phyloP scores from a whole-genome alignment of 2,329 filamentous ascomycete species.

The Blumeria hordei region DNA sequence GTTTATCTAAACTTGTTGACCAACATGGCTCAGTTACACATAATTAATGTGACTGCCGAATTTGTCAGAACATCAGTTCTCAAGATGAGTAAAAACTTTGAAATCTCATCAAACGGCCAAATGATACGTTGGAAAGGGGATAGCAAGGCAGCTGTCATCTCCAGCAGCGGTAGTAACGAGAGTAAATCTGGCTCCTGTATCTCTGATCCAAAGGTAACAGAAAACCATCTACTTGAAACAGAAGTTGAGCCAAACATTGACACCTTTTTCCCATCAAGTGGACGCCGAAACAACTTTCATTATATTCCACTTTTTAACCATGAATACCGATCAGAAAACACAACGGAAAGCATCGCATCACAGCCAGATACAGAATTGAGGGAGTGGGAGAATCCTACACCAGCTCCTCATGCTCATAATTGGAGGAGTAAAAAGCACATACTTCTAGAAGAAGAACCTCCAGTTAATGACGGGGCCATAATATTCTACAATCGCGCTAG shows the following conservation, averaged over 20 bases:
- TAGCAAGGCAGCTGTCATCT: slow-evolving; percentile 35
- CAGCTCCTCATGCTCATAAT: background rate
- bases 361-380: slow-evolving; percentile 1
- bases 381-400: background rate
- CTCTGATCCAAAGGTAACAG: background rate
- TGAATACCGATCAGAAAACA: slow-evolving; percentile 21
- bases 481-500: slow-evolving; percentile 63
- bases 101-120: slow-evolving; percentile 51
- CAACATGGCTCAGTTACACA: slow-evolving; percentile 66
- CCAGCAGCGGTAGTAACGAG: slow-evolving; percentile 29
- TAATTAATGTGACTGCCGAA: slow-evolving; percentile 55
- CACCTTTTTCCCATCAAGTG: too few relatives aligned
- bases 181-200: too few relatives aligned
- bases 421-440: background rate
- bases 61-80: slow-evolving; percentile 51
- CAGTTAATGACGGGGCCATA: slow-evolving; percentile 44
- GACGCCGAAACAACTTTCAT: slow-evolving; percentile 21
- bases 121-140: slow-evolving; percentile 64
- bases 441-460: slow-evolving; percentile 19
- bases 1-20: slow-evolving; percentile 60
- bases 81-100: slow-evolving; percentile 49
- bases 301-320: slow-evolving; percentile 39
- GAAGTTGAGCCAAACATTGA: background rate
- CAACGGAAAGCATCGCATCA: slow-evolving; percentile 25
- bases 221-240: slow-evolving; percentile 3